Conservation (phyloP, 805 yeast genomes). For the Yarrowia keelungensis region DNA sequence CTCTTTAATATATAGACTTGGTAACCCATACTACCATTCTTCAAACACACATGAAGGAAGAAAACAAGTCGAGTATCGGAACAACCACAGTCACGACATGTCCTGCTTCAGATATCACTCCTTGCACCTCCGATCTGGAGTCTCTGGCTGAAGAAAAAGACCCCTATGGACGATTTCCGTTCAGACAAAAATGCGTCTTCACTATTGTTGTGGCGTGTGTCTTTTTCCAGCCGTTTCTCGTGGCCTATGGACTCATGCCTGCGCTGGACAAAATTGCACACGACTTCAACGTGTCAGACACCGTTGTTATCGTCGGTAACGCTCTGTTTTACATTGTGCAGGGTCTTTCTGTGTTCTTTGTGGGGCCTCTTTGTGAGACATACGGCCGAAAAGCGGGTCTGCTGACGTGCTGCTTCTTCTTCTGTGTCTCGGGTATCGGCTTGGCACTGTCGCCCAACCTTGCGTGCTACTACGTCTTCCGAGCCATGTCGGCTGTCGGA, state of each 20-base stretch:
- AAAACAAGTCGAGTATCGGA: background rate
- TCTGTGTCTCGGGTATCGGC: slow-evolving; percentile 47
- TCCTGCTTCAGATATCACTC: background rate
- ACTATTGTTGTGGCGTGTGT: slow-evolving; percentile 13
- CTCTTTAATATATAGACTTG: too few relatives aligned
- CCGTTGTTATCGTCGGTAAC: slow-evolving; percentile 57
- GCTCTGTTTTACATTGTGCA: slow-evolving; percentile 60
- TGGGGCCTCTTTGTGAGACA: slow-evolving; percentile 58
- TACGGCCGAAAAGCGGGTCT: slow-evolving; percentile 61
- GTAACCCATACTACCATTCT: background rate
- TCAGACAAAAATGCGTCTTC: slow-evolving; percentile 30
- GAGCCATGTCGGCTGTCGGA: slow-evolving; percentile 58
- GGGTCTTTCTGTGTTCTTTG: slow-evolving; percentile 61
- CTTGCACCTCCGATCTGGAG: background rate
- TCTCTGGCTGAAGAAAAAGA: background rate
- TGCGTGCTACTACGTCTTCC: slow-evolving; percentile 61
- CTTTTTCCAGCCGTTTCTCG: slow-evolving; percentile 35
- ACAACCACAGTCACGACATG: slow-evolving; percentile 4
- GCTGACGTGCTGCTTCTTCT: slow-evolving; percentile 52
- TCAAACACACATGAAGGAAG: slow-evolving; percentile 6
- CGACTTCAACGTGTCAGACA: slow-evolving; percentile 56
- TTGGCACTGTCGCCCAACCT: slow-evolving; percentile 59
- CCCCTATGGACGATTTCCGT: slow-evolving; percentile 28
- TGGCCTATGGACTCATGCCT: slow-evolving; percentile 59
- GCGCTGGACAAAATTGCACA: slow-evolving; percentile 60